Conservation (phyloP, 305 asterid species). For the Stenogyne calaminthoides region DNA sequence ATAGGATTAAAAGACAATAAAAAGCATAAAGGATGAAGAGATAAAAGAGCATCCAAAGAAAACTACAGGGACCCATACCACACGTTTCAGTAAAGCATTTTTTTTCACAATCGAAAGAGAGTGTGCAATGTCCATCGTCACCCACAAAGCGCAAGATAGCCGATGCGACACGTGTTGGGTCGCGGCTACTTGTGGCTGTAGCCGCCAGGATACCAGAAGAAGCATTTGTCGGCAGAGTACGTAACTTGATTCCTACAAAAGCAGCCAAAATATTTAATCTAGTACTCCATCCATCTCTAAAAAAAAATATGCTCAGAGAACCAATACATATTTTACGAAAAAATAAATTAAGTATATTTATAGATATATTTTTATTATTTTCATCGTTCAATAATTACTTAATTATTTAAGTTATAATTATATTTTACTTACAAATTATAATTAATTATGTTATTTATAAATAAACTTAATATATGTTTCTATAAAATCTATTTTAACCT, state of each 20-base stretch:
- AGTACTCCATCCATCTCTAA: too few relatives aligned
- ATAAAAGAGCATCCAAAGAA: neutral
- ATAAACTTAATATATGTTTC: too few relatives aligned
- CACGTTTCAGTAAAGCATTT: constrained; percentile 20
- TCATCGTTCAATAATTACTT: too few relatives aligned
- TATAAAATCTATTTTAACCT: too few relatives aligned
- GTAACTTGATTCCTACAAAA: constrained; percentile 3
- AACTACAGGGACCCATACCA: constrained; percentile 8
- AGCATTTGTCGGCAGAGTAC: constrained; percentile 37
- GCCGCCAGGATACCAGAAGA: neutral
- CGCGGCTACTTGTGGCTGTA: neutral
- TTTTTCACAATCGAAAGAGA: neutral
- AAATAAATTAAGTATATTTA: too few relatives aligned
- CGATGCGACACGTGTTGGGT: constrained; percentile 22
- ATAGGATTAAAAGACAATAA: neutral
- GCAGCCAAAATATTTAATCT: neutral
- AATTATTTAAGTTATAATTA: too few relatives aligned
- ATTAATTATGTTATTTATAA: too few relatives aligned
- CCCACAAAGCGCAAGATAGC: constrained; percentile 28
- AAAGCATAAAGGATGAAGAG: neutral
- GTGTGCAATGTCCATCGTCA: neutral
- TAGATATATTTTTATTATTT: too few relatives aligned
- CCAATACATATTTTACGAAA: too few relatives aligned
- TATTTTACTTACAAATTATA: too few relatives aligned
- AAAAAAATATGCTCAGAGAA: too few relatives aligned